Evolutionary conservation across 148 eudicot genomes (phyloP), one percentile per base, ranked within the genome.

Genomic region (Agrostemma githago): DNA sequence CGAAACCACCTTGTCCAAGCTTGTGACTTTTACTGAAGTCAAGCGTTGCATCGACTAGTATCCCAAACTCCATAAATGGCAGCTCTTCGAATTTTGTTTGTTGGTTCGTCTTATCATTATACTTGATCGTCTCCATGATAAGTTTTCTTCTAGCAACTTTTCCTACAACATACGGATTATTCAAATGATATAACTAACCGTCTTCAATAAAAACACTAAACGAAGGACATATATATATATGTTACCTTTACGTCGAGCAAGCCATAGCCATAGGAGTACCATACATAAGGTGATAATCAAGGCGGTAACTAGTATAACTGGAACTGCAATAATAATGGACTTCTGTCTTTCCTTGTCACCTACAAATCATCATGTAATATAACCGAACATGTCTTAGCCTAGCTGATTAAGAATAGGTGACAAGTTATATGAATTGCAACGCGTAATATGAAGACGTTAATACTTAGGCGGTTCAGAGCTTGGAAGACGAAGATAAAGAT

Each of bases 401-500:
- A n/a, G n/a, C n/a, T 26, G 34, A 1, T 26, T 1, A 26, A 26
- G 34, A 26, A 26, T 26, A n/a, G n/a, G n/a, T n/a, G n/a, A n/a
- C n/a, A n/a, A n/a, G n/a, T n/a, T n/a, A n/a, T n/a, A n/a, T n/a
- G n/a, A n/a, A n/a, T n/a, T n/a, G n/a, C n/a, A n/a, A n/a, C n/a
- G n/a, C n/a, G n/a, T n/a, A n/a, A n/a, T n/a, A n/a, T n/a, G n/a
- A n/a, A n/a, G n/a, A n/a, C 56, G 56, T 51, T 11, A 8, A 10
- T 19, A 38, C 44, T 71, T 71, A 71, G 64, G 63, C 39, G 57
- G 48, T 17, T 71, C 74, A 11, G 74, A 71, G n/a, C 34, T 8
- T 4, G 73, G 62, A 21, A 71, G 73, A 5, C 62, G 73, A 38
- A 71, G 59, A 37, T 53, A 71, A 12, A 71, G 20, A 71, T 71